Percentiles rank a stretch among this genome's conserved stretches.
Evolutionary conservation across 352 stramenopile genomes (phyloP).

Genomic region (Phytopythium kandeliae): DNA sequence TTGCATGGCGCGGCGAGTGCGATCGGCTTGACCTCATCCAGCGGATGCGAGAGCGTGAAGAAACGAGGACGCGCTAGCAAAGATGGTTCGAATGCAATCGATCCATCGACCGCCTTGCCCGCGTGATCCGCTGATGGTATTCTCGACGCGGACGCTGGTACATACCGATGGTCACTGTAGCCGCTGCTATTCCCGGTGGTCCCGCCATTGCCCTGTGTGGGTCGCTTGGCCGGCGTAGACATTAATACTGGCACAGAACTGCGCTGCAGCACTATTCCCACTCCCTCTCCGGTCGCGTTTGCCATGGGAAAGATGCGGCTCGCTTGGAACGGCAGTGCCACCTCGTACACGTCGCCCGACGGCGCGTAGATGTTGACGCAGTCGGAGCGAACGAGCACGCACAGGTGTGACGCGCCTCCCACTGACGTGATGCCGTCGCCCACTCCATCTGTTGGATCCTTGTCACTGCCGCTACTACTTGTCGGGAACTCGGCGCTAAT

Average conservation of each 20-base stretch:
- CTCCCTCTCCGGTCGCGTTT: slow-evolving; percentile 3
- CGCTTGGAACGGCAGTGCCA: slow-evolving; percentile 67
- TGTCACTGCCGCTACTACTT: not conserved
- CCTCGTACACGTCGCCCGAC: slow-evolving; percentile 62
- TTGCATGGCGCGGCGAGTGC: slow-evolving; percentile 11
- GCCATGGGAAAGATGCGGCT: slow-evolving; percentile 43
- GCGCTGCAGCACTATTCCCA: slow-evolving; percentile 58
- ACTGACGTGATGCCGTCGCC: not conserved
- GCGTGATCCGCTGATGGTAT: not conserved
- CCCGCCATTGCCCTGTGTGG: slow-evolving; percentile 19
- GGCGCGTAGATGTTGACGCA: slow-evolving; percentile 64
- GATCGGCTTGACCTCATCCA: slow-evolving; percentile 75
- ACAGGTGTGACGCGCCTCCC: slow-evolving; percentile 25
- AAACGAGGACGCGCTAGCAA: slow-evolving; percentile 33
- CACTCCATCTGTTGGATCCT: not conserved
- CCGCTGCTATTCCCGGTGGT: slow-evolving; percentile 11
- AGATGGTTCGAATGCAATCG: slow-evolving; percentile 7
- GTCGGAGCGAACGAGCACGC: slow-evolving; percentile 61
- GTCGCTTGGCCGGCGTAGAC: slow-evolving; percentile 21
- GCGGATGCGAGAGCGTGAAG: slow-evolving; percentile 67
- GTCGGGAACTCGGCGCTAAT: slow-evolving; percentile 38
- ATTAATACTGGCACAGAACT: slow-evolving; percentile 24
- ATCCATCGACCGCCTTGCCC: not conserved
- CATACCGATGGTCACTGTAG: slow-evolving; percentile 8
- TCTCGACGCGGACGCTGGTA: not conserved